Conservation (phyloP, 345 rosid genomes). For the Salix dunnii region DNA sequence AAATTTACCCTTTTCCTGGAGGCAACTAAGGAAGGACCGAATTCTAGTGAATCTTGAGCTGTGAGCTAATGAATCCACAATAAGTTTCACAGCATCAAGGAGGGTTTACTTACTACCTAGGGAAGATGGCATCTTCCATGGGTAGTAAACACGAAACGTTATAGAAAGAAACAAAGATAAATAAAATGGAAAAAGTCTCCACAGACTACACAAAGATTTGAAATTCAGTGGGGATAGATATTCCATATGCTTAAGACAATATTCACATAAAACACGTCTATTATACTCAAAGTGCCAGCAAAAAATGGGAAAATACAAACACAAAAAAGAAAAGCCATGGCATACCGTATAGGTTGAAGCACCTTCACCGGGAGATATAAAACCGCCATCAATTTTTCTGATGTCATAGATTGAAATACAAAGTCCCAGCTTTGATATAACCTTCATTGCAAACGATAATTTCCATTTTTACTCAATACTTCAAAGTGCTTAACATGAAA, state of each 20-base stretch:
- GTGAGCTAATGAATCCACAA: no score
- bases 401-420: conserved; percentile 74
- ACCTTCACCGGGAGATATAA: conserved; percentile 77
- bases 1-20: no score
- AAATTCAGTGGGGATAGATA: not conserved
- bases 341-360: conserved; percentile 75
- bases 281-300: not conserved
- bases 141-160: not conserved
- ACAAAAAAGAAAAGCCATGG: not conserved
- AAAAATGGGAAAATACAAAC: no score
- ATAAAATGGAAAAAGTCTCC: not conserved
- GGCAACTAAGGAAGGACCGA: no score
- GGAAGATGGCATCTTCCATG: no score
- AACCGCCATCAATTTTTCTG: conserved; percentile 57
- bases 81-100: no score
- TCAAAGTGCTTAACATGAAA: not conserved
- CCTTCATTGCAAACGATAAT: conserved; percentile 38
- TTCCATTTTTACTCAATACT: not conserved
- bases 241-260: no score
- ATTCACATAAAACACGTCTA: not conserved
- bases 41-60: no score
- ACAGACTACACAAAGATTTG: not conserved
- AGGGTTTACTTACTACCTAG: no score
- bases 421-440: conserved; percentile 68
- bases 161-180: not conserved